phyloP scores from a whole-genome alignment of 139 green algal species.

The Diplosphaera chodatii region DNA sequence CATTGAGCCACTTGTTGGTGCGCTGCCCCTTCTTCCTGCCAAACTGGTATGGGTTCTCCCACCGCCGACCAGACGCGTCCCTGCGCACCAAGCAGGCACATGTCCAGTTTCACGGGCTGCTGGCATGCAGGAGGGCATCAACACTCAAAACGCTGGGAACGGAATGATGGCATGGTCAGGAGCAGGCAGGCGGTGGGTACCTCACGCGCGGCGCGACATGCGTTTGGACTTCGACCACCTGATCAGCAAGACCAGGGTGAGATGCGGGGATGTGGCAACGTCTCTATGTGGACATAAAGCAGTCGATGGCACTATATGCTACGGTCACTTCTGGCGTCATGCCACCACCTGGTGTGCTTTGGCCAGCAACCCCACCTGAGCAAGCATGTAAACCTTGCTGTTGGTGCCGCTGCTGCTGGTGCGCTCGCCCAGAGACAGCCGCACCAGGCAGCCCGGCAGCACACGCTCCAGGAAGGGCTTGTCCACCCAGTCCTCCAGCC shows the following conservation, averaged over 20 bases:
- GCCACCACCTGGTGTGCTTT: too few relatives aligned
- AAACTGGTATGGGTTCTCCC: constrained; percentile 28
- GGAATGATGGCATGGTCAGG: too few relatives aligned
- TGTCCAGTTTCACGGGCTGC: too few relatives aligned
- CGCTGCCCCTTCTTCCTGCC: not conserved
- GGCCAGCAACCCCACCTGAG: constrained; percentile 6
- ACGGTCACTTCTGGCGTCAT: too few relatives aligned
- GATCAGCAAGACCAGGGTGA: too few relatives aligned
- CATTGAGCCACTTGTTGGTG: constrained; percentile 36
- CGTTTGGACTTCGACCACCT: not conserved
- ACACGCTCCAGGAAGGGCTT: constrained; percentile 48
- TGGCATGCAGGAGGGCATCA: too few relatives aligned
- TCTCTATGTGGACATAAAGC: too few relatives aligned
- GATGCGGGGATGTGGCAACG: too few relatives aligned
- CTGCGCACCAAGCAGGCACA: not conserved
- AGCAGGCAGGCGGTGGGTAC: not conserved
- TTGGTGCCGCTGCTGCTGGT: not conserved
- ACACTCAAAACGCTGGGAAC: too few relatives aligned
- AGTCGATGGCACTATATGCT: too few relatives aligned
- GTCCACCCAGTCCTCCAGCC: constrained; percentile 47
- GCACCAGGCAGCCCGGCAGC: constrained; percentile 39
- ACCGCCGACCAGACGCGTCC: constrained; percentile 20
- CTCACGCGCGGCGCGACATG: not conserved
- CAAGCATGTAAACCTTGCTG: constrained; percentile 17
- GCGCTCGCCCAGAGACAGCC: constrained; percentile 3